Conservation (phyloP, 129 eudicot genomes). For the Ambrosia artemisiifolia region DNA sequence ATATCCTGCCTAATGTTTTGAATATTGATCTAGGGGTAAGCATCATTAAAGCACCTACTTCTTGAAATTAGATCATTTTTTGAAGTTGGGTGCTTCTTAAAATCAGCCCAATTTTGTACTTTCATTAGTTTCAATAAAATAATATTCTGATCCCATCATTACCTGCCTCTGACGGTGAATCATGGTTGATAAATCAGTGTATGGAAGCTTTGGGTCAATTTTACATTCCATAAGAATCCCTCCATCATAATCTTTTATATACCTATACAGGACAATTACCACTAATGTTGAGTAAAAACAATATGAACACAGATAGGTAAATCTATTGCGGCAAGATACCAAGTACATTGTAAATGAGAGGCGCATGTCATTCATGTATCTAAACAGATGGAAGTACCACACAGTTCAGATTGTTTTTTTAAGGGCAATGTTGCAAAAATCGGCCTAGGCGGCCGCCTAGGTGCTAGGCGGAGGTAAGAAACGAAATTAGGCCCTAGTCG, state of each 20-base stretch:
- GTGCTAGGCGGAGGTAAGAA: too few relatives aligned
- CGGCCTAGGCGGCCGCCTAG: too few relatives aligned
- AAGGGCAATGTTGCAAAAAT: too few relatives aligned
- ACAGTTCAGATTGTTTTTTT: neutral
- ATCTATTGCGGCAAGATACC: neutral
- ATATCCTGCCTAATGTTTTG: neutral
- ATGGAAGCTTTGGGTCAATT: conserved; percentile 98
- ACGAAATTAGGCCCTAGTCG: too few relatives aligned
- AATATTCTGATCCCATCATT: conserved; percentile 1
- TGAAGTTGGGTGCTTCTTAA: too few relatives aligned
- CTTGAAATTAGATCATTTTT: too few relatives aligned
- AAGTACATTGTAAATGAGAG: neutral
- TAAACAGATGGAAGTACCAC: neutral
- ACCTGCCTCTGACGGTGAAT: conserved; percentile 95
- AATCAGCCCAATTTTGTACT: neutral
- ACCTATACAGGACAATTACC: conserved; percentile 34
- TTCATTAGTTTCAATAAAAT: neutral
- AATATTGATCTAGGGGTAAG: too few relatives aligned
- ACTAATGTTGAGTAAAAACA: neutral
- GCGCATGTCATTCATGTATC: neutral
- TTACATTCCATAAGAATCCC: conserved; percentile 98
- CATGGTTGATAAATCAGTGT: conserved; percentile 96
- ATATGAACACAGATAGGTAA: neutral
- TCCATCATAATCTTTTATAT: conserved; percentile 96
- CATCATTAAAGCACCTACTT: too few relatives aligned